These are phyloP conservation scores for Phytophthora parvispora DNA, from an alignment of 352 stramenopile species.

Conservation along the genomic window DNA sequence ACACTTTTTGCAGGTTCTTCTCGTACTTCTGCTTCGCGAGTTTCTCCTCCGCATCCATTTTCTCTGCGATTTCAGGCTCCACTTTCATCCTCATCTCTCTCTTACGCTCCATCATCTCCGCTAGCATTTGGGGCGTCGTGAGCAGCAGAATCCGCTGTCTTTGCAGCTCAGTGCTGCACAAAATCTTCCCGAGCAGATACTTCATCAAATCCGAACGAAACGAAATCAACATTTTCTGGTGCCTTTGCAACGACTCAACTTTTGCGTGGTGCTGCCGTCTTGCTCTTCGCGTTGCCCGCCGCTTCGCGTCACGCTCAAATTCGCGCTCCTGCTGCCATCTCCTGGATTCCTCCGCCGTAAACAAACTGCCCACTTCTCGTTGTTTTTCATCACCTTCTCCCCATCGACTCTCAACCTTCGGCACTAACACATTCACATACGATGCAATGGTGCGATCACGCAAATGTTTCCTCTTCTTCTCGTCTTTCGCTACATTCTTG, in stretches of 20 bases:
- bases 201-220: slow-evolving; percentile 59
- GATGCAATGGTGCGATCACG: slow-evolving; percentile 32
- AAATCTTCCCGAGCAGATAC: slow-evolving; percentile 58
- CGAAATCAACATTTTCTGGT: slow-evolving; percentile 58
- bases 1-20: slow-evolving; percentile 65
- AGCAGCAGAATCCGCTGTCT: slow-evolving; percentile 70
- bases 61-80: slow-evolving; percentile 69
- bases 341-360: slow-evolving; percentile 56
- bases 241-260: slow-evolving; percentile 45
- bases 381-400: slow-evolving; percentile 17
- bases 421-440: slow-evolving; percentile 61
- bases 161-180: slow-evolving; percentile 61
- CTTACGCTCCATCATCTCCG: slow-evolving; percentile 45
- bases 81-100: slow-evolving; percentile 30
- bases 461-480: slow-evolving; percentile 54
- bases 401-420: slow-evolving; percentile 9
- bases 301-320: slow-evolving; percentile 50
- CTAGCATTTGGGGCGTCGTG: slow-evolving; percentile 55
- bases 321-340: slow-evolving; percentile 61
- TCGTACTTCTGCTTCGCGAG: slow-evolving; percentile 18
- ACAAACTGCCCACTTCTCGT: slow-evolving; percentile 52
- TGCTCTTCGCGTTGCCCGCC: slow-evolving; percentile 42
- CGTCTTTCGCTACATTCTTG: slow-evolving; percentile 52
- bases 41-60: slow-evolving; percentile 41
- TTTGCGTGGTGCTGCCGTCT: slow-evolving; percentile 49